Percentiles rank a stretch among this genome's conserved stretches.
Evolutionary conservation across 805 yeast species (phyloP).

Genomic region (Wickerhamiella bombiphila): DNA sequence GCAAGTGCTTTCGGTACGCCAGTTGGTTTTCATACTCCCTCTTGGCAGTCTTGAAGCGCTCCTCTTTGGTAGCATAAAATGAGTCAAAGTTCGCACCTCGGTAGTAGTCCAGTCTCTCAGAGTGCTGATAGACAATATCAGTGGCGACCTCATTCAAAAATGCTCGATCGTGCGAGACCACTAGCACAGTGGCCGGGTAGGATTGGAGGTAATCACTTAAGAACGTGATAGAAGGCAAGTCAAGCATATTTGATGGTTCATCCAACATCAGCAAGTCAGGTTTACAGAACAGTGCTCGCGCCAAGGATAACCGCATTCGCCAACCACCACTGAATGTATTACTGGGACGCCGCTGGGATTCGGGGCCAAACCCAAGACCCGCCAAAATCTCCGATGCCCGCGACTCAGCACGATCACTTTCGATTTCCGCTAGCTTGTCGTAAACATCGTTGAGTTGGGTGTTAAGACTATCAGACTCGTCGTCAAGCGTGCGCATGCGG

Average conservation of each 20-base stretch:
- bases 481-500: constrained; percentile 65
- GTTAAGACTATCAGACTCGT: constrained; percentile 79
- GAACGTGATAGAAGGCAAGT: constrained; percentile 94
- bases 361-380: constrained; percentile 88
- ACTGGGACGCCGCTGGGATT: constrained; percentile 69
- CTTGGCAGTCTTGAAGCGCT: constrained; percentile 80
- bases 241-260: constrained; percentile 99
- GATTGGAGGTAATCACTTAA: constrained; percentile 79
- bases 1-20: constrained; percentile 89
- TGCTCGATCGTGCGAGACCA: constrained; percentile 96
- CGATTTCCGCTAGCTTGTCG: constrained; percentile 81
- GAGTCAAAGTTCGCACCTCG: constrained; percentile 81
- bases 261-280: constrained; percentile 87
- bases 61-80: constrained; percentile 87
- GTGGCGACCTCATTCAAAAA: constrained; percentile 97
- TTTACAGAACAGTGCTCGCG: constrained; percentile 93
- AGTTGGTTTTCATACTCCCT: constrained; percentile 95
- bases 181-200: constrained; percentile 83
- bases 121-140: constrained; percentile 94
- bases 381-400: constrained; percentile 86
- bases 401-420: constrained; percentile 93
- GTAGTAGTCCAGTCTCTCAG: constrained; percentile 91
- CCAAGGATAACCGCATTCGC: constrained; percentile 98
- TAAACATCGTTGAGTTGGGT: constrained; percentile 61
- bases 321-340: constrained; percentile 98